phyloP scores from a whole-genome alignment of 2,329 filamentous ascomycete genomes.

The Trichoderma lentiforme region DNA sequence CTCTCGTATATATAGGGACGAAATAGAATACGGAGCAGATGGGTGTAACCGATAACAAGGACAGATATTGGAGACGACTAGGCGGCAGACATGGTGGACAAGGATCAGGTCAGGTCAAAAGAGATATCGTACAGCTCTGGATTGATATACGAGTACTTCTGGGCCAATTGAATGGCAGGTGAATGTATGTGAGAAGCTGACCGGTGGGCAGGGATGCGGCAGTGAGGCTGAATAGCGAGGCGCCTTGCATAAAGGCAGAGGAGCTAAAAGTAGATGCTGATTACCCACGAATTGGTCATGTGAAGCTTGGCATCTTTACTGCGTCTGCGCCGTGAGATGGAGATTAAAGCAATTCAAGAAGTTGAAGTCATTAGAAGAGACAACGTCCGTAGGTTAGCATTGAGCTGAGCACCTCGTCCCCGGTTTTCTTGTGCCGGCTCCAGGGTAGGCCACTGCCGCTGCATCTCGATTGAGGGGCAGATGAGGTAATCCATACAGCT shows the following conservation, averaged over 20 bases:
- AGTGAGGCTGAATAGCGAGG: not conserved
- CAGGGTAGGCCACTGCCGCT: not conserved
- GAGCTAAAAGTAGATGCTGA: not conserved
- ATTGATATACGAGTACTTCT: not conserved
- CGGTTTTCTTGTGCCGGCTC: not conserved
- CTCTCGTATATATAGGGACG: not conserved
- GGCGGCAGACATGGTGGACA: not conserved
- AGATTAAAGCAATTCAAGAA: not conserved
- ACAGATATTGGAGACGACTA: not conserved
- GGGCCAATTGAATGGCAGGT: not conserved
- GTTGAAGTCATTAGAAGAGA: not conserved
- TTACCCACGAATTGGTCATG: not conserved
- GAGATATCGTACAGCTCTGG: not conserved
- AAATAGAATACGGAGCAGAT: not conserved
- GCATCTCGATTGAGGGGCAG: not conserved
- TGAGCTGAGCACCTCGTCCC: not conserved
- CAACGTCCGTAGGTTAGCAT: not conserved
- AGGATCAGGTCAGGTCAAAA: not conserved
- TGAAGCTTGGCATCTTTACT: not conserved
- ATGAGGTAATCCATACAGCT: not conserved
- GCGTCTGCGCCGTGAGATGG: not conserved
- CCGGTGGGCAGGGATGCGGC: not conserved
- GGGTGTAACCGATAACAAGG: not conserved
- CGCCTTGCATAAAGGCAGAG: not conserved
- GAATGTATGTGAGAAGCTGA: not conserved